Evolutionary conservation across 768 basidiomycete genomes (phyloP), one percentile per base, ranked within the genome.

Genomic region (Calocera viscosa): DNA sequence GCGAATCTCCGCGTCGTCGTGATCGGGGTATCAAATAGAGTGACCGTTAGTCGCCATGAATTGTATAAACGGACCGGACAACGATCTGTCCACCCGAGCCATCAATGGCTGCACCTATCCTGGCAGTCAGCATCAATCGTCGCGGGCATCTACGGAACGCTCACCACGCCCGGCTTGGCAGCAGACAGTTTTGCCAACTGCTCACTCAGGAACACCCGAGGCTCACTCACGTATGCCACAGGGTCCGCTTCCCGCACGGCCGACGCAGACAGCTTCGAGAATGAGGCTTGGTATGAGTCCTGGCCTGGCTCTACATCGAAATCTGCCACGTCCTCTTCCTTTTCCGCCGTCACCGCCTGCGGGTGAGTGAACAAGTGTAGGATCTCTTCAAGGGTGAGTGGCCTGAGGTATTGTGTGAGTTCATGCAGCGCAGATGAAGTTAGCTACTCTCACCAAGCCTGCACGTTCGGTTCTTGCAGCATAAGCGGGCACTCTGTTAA

Each of bases 271-370:
- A 97, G 82, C 38, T 89, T 84, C 64, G 93, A 93, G 78, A 94
- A 98, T 2, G 92, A 90, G 0, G 92, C 91, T 73, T 98, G 96
- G 76, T 97, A 97, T 0, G 93, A 91, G 0, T 89, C 90, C 38
- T 91, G 73, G 0, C 83, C 84, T 0, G 80, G 78, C 49, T 84
- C 78, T 8, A 80, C 74, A 60, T 86, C 84, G n/a, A 85, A 79
- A 2, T 72, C 76, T 0, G 69, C 70, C 3, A 67, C 72, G 0
- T 67, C 69, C 33, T 71, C 69, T n/a, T 68, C 65, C 2, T 76
- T 76, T 38, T 79, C 79, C 49, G 77, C 76, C 0, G 73, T 72
- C 53, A 79, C 82, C 68, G 88, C 83, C 70, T 91, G 87, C 0
- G 89, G 88, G 64, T 92, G 86, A 65, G 80, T 82, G 75, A 95